phyloP scores from a whole-genome alignment of 2,329 filamentous ascomycete genomes.

The Dothistroma septosporum region DNA sequence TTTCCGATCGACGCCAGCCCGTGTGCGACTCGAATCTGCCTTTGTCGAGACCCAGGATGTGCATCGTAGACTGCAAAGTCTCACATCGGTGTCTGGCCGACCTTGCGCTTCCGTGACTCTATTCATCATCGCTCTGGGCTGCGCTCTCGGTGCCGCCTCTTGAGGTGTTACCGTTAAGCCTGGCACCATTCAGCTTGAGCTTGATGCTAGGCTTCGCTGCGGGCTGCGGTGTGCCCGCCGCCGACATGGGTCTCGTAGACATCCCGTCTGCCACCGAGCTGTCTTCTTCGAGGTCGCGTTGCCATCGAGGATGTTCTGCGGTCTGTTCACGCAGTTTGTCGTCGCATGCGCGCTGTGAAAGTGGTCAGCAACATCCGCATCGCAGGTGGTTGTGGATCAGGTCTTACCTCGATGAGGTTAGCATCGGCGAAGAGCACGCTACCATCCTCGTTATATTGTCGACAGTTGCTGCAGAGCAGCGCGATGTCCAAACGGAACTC shows the following conservation, averaged over 20 bases:
- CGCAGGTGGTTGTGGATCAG: neutral
- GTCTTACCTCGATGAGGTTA: conserved; percentile 80
- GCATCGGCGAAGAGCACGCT: conserved; percentile 90
- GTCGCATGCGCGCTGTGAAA: conserved; percentile 39
- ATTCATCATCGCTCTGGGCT: conserved; percentile 54
- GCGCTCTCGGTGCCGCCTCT: conserved; percentile 41
- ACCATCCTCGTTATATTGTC: conserved; percentile 94
- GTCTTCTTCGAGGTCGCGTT: conserved; percentile 53
- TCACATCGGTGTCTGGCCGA: neutral
- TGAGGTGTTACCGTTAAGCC: conserved; percentile 41
- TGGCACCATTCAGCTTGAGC: conserved; percentile 59
- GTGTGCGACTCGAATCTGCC: neutral
- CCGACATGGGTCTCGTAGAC: conserved; percentile 50
- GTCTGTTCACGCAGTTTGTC: conserved; percentile 53
- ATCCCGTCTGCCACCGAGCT: conserved; percentile 45
- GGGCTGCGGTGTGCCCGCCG: conserved; percentile 58
- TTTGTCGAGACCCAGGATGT: neutral
- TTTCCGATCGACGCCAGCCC: neutral
- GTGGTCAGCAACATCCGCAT: conserved; percentile 3
- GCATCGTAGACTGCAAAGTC: neutral
- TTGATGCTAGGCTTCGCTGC: conserved; percentile 53
- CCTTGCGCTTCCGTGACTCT: conserved; percentile 9
- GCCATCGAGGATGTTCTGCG: conserved; percentile 53
- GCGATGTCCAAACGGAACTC: conserved; percentile 80
- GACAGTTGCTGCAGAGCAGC: conserved; percentile 82